Base-by-base conservation (phyloP, 305 asterid genomes). In the Fraxinus dipetala region DNA sequence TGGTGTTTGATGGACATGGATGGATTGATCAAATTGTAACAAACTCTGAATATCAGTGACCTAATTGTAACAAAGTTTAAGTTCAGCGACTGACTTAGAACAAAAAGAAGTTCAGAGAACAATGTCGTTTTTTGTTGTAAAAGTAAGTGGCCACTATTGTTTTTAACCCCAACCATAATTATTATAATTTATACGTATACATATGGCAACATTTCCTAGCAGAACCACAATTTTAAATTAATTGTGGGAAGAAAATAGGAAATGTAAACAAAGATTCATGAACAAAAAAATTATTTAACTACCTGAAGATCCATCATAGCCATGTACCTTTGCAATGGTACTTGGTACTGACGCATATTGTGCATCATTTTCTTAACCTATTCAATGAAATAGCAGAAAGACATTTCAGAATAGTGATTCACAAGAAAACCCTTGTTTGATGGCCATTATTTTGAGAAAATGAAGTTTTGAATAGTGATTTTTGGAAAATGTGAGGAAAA, bases 261-360 rank as follows among this genome's bases (percentile, higher is more conserved):
- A 61, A 32, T 59, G 35, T 26, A 80, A 30, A 63, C 63, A 77
- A 72, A 45, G 80, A 61, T 54, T 34, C 72, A 9, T 26, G 34
- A 10, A 26, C 72, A 56, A 77, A 56, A 43, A 54, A 36, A 22
- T 28, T 34, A 76, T 67, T 76, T 20, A 59, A 59, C 30, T 77
- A 89, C 92, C 91, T 87, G 91, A 83, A 89, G 92, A 85, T 89
- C 92, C 91, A 86, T 89, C 92, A 89, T 89, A 79, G 92, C 92
- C 89, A 88, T 88, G 88, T 89, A 89, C 51, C 85, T 88, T 79
- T 89, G 91, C 81, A 89, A 80, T 36, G 92, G 91, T 56, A 89
- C 85, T 80, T 89, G 85, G 85, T 89, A 88, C 77, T 89, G 91
- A 28, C 91, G 92, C 20, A 89, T 82, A 65, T 80, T 88, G 73